Evolutionary conservation across 805 yeast species (phyloP), one percentile per base, ranked within the genome.

Genomic region (Millerozyma miso): DNA sequence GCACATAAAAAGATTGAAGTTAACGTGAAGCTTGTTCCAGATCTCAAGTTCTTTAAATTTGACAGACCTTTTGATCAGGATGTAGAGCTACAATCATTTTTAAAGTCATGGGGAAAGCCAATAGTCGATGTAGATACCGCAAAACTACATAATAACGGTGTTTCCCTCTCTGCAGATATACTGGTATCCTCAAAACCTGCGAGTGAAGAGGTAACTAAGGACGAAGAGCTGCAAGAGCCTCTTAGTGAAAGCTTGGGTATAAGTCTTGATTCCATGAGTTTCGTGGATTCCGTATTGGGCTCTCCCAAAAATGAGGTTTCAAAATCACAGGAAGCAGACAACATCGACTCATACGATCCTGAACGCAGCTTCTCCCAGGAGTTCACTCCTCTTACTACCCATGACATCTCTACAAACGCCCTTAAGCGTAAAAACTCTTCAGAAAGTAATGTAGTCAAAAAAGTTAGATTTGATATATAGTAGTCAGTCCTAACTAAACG

Each of bases 391-490:
- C 31, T 4, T 4, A 29, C 35, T 34, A 35, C 39, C 40, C 36
- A 37, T 26, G 39, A 54, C 12, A 26, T 13, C 31, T n/a, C 17
- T 15, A 13, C 34, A 39, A 56, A 63, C 13, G 59, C 54, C 44
- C 42, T 63, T 40, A 63, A 62, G 46, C 50, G 66, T 34, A 39
- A 40, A 10, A 33, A 39, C 17, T 38, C 50, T 12, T 40, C 32
- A 3, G 54, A 51, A 14, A 45, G 43, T 31, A 40, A 44, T 37
- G 46, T 46, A 10, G 51, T 49, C 6, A 66, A 68, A 48, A 51
- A 62, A 34, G 73, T 68, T 1, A 52, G 73, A 37, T 68, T 67
- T 43, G 62, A 47, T 37, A 37, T 37, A 19, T 37, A 37, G 33
- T 37, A 29, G 20, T 19, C 20, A 35, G 23, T n/a, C 17, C n/a